Conservation (phyloP, 139 green algal genomes). For the Yamagishiella unicocca region DNA sequence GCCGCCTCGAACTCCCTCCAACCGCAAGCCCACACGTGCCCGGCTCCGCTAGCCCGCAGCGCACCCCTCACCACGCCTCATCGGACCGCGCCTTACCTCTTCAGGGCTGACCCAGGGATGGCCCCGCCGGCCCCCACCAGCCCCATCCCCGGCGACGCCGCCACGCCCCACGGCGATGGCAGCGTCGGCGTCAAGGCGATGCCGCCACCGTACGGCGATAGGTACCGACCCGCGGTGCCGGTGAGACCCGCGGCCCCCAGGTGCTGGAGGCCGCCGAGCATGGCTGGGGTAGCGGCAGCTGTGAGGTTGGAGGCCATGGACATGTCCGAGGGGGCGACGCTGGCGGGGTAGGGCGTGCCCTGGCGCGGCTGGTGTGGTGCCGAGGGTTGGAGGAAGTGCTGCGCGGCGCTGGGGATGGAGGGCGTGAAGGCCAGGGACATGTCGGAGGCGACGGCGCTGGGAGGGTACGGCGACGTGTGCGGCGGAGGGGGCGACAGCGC, state of each 20-base stretch:
- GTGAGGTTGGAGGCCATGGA: background rate
- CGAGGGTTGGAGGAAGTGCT: background rate
- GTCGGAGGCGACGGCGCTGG: constrained; percentile 13
- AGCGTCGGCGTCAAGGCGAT: background rate
- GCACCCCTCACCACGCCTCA: background rate
- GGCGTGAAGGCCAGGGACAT: constrained; percentile 26
- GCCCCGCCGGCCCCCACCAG: background rate
- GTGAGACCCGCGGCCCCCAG: background rate
- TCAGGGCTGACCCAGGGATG: background rate
- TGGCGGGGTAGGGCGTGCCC: background rate
- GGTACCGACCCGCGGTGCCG: background rate
- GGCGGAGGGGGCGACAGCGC: background rate
- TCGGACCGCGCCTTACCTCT: background rate
- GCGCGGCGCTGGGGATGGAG: background rate
- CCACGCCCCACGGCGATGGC: background rate
- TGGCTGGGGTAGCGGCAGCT: background rate
- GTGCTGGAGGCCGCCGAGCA: too few relatives aligned
- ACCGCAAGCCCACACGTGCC: too few relatives aligned
- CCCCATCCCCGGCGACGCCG: constrained; percentile 14
- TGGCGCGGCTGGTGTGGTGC: background rate
- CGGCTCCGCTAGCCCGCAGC: too few relatives aligned
- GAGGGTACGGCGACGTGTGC: background rate
- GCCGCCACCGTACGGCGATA: background rate
- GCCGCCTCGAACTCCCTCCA: too few relatives aligned
- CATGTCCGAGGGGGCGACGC: background rate